Conservation (phyloP, 2,329 filamentous ascomycete species). For the Stemphylium vesicarium region DNA sequence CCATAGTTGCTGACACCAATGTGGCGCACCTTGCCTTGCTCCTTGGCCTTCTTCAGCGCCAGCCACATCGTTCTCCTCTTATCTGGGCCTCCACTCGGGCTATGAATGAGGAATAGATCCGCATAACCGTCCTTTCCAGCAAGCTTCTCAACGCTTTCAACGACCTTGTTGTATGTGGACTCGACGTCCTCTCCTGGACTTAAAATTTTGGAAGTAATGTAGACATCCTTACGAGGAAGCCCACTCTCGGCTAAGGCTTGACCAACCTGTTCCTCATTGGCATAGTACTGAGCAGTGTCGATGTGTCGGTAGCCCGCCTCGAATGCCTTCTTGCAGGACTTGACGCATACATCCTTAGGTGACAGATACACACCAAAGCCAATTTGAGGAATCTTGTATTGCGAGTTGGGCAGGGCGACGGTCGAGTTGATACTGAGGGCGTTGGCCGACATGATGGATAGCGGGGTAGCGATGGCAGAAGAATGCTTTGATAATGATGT, state of each 20-base stretch:
- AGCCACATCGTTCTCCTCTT: slow-evolving; percentile 69
- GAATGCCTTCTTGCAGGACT: slow-evolving; percentile 65
- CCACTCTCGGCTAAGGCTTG: slow-evolving; percentile 65
- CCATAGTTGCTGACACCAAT: slow-evolving; percentile 79
- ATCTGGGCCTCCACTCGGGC: slow-evolving; percentile 61
- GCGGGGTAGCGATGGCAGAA: slow-evolving; percentile 14
- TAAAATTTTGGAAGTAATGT: slow-evolving; percentile 74
- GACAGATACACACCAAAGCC: slow-evolving; percentile 76
- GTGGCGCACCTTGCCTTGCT: slow-evolving; percentile 65
- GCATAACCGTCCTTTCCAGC: slow-evolving; percentile 65
- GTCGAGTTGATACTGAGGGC: slow-evolving; percentile 54
- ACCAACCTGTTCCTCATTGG: slow-evolving; percentile 71
- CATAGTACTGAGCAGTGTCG: slow-evolving; percentile 73
- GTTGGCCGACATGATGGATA: slow-evolving; percentile 21
- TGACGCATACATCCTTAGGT: slow-evolving; percentile 59
- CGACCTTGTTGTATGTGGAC: slow-evolving; percentile 63
- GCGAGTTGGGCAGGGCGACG: slow-evolving; percentile 58
- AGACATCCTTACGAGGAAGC: slow-evolving; percentile 65
- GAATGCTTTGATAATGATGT: slow-evolving; percentile 8
- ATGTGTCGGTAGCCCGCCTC: slow-evolving; percentile 67
- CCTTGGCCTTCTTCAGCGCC: slow-evolving; percentile 67
- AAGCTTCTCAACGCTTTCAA: slow-evolving; percentile 69
- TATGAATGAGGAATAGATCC: slow-evolving; percentile 75
- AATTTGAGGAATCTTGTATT: slow-evolving; percentile 66
- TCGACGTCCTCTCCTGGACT: slow-evolving; percentile 61